Percentiles rank a stretch among this genome's conserved stretches.
Evolutionary conservation across 352 stramenopile genomes (phyloP).

Genomic region (Chrysophaeum taylorii): DNA sequence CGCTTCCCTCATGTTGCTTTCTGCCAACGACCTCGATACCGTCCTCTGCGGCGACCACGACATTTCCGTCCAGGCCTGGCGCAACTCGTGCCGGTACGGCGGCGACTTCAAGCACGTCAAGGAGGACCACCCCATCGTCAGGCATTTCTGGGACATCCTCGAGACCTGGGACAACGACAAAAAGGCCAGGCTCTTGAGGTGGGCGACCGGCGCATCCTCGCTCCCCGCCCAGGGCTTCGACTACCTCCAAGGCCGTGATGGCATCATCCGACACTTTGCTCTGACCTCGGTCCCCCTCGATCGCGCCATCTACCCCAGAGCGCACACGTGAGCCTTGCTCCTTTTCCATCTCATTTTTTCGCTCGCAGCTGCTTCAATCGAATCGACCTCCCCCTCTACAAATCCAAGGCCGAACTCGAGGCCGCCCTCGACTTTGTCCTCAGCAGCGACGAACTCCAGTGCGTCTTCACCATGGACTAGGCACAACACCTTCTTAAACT

Average conservation of each 20-base stretch:
- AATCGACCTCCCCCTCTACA: slow-evolving; percentile 81
- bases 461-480: slow-evolving; percentile 10
- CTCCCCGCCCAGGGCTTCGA: neutral
- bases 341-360: slow-evolving; percentile 50
- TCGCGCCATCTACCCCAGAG: slow-evolving; percentile 52
- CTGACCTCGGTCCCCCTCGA: neutral
- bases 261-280: neutral
- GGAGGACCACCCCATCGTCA: neutral
- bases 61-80: slow-evolving; percentile 83
- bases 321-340: slow-evolving; percentile 85
- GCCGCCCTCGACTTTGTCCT: neutral
- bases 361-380: slow-evolving; percentile 91
- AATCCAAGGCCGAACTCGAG: slow-evolving; percentile 67
- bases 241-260: neutral
- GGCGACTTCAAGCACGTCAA: slow-evolving; percentile 62
- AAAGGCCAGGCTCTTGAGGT: neutral
- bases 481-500: no score
- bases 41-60: slow-evolving; percentile 76
- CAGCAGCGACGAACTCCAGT: neutral
- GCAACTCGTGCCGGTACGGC: slow-evolving; percentile 71
- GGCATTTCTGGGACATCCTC: neutral
- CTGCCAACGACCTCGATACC: slow-evolving; percentile 52
- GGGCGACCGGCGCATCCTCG: neutral
- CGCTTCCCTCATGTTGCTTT: slow-evolving; percentile 75
- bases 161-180: neutral